These are phyloP conservation scores for Jaenimonas drosophilae DNA, from an alignment of 208 protist genomes.

Conservation along the genomic window DNA sequence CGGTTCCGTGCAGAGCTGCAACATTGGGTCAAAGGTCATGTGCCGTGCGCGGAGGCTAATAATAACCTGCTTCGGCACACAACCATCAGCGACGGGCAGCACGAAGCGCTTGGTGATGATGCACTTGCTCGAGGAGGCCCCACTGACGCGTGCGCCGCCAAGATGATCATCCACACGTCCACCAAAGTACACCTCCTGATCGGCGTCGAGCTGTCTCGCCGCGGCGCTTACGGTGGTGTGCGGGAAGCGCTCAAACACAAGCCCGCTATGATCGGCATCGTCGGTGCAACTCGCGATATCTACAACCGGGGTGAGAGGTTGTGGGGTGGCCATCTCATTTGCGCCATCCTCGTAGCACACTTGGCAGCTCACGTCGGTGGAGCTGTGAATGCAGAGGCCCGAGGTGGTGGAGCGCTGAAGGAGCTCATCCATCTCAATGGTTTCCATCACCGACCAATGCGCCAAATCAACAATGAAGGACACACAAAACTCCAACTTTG, in stretches of 20 bases:
- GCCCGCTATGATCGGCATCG: no score
- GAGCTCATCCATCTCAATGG: constrained; percentile 51
- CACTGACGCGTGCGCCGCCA: no score
- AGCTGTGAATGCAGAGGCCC: constrained; percentile 40
- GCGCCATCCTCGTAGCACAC: no score
- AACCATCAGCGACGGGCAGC: constrained; percentile 26
- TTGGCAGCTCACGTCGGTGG: constrained; percentile 46
- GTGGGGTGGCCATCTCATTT: no score
- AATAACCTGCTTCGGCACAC: constrained; percentile 35
- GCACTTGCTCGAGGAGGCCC: constrained; percentile 22
- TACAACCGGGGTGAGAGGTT: no score
- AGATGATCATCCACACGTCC: no score
- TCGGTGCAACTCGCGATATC: no score
- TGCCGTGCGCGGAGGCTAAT: constrained; percentile 60
- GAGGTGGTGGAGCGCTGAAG: constrained; percentile 64
- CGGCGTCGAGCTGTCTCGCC: no score
- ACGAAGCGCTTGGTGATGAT: constrained; percentile 64
- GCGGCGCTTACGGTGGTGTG: no score
- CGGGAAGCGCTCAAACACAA: no score
- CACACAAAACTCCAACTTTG: constrained; percentile 49
- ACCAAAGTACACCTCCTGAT: no score
- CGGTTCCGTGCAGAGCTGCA: no score
- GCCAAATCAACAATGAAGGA: constrained; percentile 52
- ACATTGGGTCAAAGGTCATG: constrained; percentile 3
- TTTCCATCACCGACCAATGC: constrained; percentile 56